phyloP scores from a whole-genome alignment of 1,139 yeast species.

The Lodderomyces metapsilosis region DNA sequence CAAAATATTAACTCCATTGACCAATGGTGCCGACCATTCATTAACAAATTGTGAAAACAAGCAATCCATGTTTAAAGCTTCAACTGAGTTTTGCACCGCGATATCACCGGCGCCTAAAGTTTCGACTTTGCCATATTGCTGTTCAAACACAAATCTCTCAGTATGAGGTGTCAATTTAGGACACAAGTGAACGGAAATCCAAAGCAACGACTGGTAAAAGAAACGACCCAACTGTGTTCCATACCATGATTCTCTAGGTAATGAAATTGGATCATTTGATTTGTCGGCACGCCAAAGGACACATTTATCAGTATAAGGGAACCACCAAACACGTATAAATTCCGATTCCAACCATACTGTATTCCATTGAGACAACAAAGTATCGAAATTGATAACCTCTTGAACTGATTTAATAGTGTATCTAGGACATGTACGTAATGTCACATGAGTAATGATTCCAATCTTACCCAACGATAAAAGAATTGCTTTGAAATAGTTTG shows the following conservation, averaged over 20 bases:
- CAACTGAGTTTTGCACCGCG: slow-evolving; percentile 79
- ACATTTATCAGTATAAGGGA: slow-evolving; percentile 85
- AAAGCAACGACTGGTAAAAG: slow-evolving; percentile 75
- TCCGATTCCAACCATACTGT: slow-evolving; percentile 87
- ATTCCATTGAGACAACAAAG: slow-evolving; percentile 67
- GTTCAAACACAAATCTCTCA: slow-evolving; percentile 78
- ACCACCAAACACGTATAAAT: slow-evolving; percentile 95
- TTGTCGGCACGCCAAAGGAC: slow-evolving; percentile 89
- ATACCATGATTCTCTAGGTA: slow-evolving; percentile 78
- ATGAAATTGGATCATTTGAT: slow-evolving; percentile 59
- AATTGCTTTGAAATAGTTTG: slow-evolving; percentile 80
- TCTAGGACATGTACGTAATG: slow-evolving; percentile 78
- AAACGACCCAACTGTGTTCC: slow-evolving; percentile 76
- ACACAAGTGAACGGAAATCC: slow-evolving; percentile 70
- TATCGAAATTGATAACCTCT: slow-evolving; percentile 76
- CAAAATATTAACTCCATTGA: slow-evolving; percentile 70
- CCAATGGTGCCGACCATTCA: slow-evolving; percentile 93
- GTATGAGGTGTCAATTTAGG: slow-evolving; percentile 81
- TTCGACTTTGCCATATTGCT: slow-evolving; percentile 79
- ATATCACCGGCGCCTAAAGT: slow-evolving; percentile 64
- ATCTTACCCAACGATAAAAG: slow-evolving; percentile 84
- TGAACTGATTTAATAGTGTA: slow-evolving; percentile 80
- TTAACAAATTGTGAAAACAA: slow-evolving; percentile 90
- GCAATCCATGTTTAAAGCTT: slow-evolving; percentile 94
- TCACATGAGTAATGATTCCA: slow-evolving; percentile 87